These are phyloP conservation scores for Epichloe uncinata DNA, from an alignment of 2,329 filamentous ascomycete species.

Conservation along the genomic window DNA sequence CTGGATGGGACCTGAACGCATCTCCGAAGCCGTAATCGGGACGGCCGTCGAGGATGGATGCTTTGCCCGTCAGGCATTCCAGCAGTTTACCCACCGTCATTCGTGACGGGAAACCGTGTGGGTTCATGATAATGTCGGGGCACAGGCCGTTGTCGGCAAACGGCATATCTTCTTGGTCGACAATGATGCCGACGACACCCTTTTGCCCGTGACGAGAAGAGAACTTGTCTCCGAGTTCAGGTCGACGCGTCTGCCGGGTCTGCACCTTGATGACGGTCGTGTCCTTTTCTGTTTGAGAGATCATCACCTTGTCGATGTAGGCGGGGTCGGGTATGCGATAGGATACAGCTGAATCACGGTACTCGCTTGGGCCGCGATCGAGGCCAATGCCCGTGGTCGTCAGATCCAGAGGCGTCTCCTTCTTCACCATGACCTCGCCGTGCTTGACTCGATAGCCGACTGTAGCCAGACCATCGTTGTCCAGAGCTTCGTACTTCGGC, in stretches of 20 bases:
- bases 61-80: conserved; percentile 88
- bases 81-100: conserved; percentile 99
- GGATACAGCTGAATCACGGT: conserved; percentile 54
- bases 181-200: conserved; percentile 92
- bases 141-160: conserved; percentile 83
- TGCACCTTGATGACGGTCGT: conserved; percentile 84
- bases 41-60: conserved; percentile 71
- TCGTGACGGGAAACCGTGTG: conserved; percentile 96
- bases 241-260: conserved; percentile 86
- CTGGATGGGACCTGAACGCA: conserved; percentile 68
- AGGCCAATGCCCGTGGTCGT: conserved; percentile 57
- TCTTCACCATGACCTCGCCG: conserved; percentile 83
- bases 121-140: conserved; percentile 99
- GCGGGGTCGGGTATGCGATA: conserved; percentile 76
- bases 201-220: conserved; percentile 97
- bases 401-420: conserved; percentile 71
- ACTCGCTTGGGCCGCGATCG: conserved; percentile 49
- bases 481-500: conserved; percentile 59
- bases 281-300: conserved; percentile 79
- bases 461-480: conserved; percentile 75
- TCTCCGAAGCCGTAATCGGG: conserved; percentile 76
- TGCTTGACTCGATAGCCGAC: conserved; percentile 68
- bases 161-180: conserved; percentile 92
- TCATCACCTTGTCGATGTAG: conserved; percentile 94
- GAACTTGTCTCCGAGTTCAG: conserved; percentile 96